phyloP scores from a whole-genome alignment of 352 stramenopile genomes.

The Globisporangium sylvaticum region DNA sequence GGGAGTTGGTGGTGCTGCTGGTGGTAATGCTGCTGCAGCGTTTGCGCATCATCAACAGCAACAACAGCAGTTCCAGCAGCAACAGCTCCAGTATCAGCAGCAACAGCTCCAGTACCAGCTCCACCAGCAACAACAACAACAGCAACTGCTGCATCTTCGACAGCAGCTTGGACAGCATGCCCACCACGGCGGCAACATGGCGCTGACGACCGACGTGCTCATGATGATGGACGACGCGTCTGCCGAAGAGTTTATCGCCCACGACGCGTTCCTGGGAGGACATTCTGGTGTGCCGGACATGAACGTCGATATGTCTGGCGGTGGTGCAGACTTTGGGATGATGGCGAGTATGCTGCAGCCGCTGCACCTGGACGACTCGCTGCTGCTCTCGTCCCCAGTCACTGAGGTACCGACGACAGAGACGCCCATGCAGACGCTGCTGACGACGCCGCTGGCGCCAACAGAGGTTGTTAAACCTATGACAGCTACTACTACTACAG shows the following conservation, averaged over 20 bases:
- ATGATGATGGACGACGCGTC: slow-evolving; percentile 16
- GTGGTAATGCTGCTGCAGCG: background rate
- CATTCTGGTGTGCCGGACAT: background rate
- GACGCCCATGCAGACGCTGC: slow-evolving; percentile 12
- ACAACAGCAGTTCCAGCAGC: background rate
- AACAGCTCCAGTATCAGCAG: background rate
- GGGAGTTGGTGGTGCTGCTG: background rate
- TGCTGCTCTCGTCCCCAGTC: background rate
- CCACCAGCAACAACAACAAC: background rate
- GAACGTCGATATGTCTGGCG: slow-evolving; percentile 3
- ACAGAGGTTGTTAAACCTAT: background rate
- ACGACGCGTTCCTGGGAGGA: slow-evolving; percentile 8
- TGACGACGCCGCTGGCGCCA: slow-evolving; percentile 2
- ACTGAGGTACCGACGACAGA: background rate
- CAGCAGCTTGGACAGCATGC: background rate
- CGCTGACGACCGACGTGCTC: slow-evolving; percentile 11
- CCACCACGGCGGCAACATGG: background rate
- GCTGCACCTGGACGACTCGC: slow-evolving; percentile 10
- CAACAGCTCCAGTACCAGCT: background rate
- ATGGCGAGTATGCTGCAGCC: slow-evolving; percentile 16
- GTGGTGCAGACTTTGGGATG: slow-evolving; percentile 9
- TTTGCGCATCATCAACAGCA: background rate
- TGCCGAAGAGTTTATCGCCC: slow-evolving; percentile 1
- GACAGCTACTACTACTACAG: background rate
- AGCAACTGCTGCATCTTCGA: slow-evolving; percentile 1